Conservation (phyloP, 129 eudicot species). For the Flaveria ramosissima region DNA sequence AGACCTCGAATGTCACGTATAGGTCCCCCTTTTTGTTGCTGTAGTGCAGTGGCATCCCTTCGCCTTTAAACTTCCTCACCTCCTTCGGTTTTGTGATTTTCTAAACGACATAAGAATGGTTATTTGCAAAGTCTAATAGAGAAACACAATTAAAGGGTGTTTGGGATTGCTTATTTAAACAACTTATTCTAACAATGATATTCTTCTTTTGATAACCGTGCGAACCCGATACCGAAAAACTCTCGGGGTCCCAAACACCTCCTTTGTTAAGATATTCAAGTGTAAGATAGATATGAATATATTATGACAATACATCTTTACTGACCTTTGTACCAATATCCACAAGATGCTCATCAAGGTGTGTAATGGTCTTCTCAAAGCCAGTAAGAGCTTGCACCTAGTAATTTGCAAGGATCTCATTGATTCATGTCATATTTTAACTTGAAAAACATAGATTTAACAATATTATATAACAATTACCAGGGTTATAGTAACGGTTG, state of each 20-base stretch:
- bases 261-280: not conserved
- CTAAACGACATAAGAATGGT: slow-evolving; percentile 34
- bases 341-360: slow-evolving; percentile 83
- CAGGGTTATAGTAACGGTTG: slow-evolving; percentile 81
- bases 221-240: too few relatives aligned
- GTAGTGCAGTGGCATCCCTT: slow-evolving; percentile 87
- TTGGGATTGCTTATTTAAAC: too few relatives aligned
- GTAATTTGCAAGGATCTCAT: slow-evolving; percentile 9
- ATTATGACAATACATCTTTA: not conserved
- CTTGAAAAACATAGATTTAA: too few relatives aligned
- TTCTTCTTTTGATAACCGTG: too few relatives aligned
- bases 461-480: slow-evolving; percentile 39
- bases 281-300: not conserved
- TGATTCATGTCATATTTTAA: not conserved
- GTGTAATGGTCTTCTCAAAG: slow-evolving; percentile 78
- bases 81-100: slow-evolving; percentile 84
- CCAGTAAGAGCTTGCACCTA: slow-evolving; percentile 92
- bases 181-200: too few relatives aligned
- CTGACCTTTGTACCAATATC: slow-evolving; percentile 72
- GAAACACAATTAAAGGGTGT: not conserved
- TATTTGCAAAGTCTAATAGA: not conserved
- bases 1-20: slow-evolving; percentile 71
- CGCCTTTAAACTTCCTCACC: slow-evolving; percentile 88
- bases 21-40: slow-evolving; percentile 86
- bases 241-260: not conserved